Evolutionary conservation across 768 basidiomycete species (phyloP).

Genomic region (Tremella fuciformis): DNA sequence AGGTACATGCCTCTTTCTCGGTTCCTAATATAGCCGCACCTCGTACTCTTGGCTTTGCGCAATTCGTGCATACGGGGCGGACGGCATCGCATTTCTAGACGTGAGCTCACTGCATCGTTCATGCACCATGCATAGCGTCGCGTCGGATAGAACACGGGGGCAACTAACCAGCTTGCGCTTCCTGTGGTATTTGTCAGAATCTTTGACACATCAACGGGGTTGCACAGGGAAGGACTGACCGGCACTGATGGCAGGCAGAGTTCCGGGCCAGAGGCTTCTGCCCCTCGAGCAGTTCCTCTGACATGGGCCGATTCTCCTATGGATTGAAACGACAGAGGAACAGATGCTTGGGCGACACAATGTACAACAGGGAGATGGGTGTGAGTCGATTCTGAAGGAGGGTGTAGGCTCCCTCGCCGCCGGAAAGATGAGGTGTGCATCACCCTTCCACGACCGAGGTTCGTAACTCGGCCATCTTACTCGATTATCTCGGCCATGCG

Average conservation of each 20-base stretch:
- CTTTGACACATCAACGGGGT: neutral
- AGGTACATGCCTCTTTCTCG: slow-evolving; percentile 25
- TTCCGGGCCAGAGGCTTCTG: slow-evolving; percentile 28
- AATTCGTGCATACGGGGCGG: slow-evolving; percentile 36
- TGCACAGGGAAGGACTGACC: slow-evolving; percentile 19
- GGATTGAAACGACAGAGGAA: no score
- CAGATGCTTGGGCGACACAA: no score
- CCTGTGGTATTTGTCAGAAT: slow-evolving; percentile 16
- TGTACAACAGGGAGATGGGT: no score
- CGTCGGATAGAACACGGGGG: neutral
- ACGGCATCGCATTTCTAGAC: slow-evolving; percentile 38
- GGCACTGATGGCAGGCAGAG: slow-evolving; percentile 40
- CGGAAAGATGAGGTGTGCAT: no score
- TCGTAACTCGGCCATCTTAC: no score
- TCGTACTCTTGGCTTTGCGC: slow-evolving; percentile 27
- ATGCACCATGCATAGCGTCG: neutral
- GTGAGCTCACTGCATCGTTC: neutral
- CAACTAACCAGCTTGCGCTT: slow-evolving; percentile 31
- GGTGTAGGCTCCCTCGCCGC: no score
- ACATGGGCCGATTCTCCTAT: no score
- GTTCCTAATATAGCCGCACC: slow-evolving; percentile 2
- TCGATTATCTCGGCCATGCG: no score
- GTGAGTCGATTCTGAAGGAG: no score
- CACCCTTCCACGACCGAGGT: no score
- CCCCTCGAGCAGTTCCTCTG: no score